Evolutionary conservation across 73 alveolate genomes (phyloP), one percentile per base, ranked within the genome.

Genomic region (Stentor roeselii): DNA sequence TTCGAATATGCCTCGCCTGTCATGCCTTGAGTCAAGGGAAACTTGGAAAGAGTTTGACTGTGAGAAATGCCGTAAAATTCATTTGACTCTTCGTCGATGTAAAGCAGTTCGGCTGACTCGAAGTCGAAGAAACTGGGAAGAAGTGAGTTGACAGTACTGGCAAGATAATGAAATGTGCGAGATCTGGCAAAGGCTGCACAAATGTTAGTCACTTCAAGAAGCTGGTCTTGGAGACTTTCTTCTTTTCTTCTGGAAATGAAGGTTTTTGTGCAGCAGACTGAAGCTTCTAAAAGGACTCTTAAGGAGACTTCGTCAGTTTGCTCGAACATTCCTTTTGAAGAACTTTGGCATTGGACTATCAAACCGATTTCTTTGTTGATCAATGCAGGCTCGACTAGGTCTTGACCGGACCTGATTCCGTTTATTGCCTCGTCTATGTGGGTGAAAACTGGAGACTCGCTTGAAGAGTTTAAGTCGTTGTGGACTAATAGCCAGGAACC

Each of bases 141-240:
- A 30, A 67, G 11, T 30, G 80, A 21, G 42, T 67, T 32, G 14
- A 67, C 34, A 21, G 80, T 67, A 32, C 37, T 67, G 34, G 80
- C 80, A 21, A 67, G 37, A 32, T 21, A 21, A 21, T 67, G 80
- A 32, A 27, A 32, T 15, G 41, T 67, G 21, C 80, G n/a, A 27
- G 80, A 36, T 67, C 37, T 67, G 11, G 80, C n/a, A 21, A 67
- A 67, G 34, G 80, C 80, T 21, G 80, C 80, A 2, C n/a, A 21
- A 0, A 67, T 32, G 11, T 21, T 32, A 21, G 80, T 21, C 37
- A 67, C 37, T 21, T 67, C 80, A 1, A 21, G 80, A 3, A 67
- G 80, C 41, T 67, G 80, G 41, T 21, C 80, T 67, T 67, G 80
- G 14, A 67, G 41, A 21, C 34, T 67, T 1, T 21, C 37, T 67